Conservation (phyloP, 352 stramenopile species). For the Phytophthora agathidicida region DNA sequence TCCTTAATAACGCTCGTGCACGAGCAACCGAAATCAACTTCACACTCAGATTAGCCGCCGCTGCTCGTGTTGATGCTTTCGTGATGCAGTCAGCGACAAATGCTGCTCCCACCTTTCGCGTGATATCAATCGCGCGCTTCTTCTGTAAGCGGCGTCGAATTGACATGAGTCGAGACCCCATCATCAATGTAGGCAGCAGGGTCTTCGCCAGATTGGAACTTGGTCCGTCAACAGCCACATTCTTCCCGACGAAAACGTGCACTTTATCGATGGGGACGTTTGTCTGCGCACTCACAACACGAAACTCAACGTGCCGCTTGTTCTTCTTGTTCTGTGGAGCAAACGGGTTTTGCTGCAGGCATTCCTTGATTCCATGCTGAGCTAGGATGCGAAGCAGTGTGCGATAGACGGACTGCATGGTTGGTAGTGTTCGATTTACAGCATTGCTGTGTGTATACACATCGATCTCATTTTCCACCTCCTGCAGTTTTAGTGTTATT, state of each 20-base stretch:
- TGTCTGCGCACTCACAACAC: conserved; percentile 57
- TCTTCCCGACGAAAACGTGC: conserved; percentile 69
- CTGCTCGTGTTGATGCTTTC: conserved; percentile 37
- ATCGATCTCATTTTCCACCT: conserved; percentile 35
- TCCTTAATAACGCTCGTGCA: conserved; percentile 51
- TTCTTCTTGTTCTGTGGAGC: conserved; percentile 44
- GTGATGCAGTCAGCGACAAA: conserved; percentile 47
- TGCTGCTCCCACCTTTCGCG: conserved; percentile 17
- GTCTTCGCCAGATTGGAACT: conserved; percentile 60
- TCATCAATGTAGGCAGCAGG: conserved; percentile 66
- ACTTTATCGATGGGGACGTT: conserved; percentile 50
- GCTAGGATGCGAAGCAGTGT: conserved; percentile 49
- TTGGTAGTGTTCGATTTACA: conserved; percentile 38
- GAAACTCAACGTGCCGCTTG: conserved; percentile 57
- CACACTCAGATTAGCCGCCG: conserved; percentile 42
- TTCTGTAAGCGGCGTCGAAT: conserved; percentile 65
- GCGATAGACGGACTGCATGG: conserved; percentile 58
- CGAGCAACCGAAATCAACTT: conserved; percentile 53
- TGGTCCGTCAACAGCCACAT: conserved; percentile 43
- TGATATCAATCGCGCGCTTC: conserved; percentile 48
- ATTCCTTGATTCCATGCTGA: conserved; percentile 69
- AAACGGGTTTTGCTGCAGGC: conserved; percentile 70
- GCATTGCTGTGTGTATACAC: conserved; percentile 53
- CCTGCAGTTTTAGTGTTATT: conserved; percentile 53
- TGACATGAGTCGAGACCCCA: conserved; percentile 65